These are phyloP conservation scores for Hypomyces perniciosus DNA, from an alignment of 2,329 filamentous ascomycete genomes.

Conservation along the genomic window DNA sequence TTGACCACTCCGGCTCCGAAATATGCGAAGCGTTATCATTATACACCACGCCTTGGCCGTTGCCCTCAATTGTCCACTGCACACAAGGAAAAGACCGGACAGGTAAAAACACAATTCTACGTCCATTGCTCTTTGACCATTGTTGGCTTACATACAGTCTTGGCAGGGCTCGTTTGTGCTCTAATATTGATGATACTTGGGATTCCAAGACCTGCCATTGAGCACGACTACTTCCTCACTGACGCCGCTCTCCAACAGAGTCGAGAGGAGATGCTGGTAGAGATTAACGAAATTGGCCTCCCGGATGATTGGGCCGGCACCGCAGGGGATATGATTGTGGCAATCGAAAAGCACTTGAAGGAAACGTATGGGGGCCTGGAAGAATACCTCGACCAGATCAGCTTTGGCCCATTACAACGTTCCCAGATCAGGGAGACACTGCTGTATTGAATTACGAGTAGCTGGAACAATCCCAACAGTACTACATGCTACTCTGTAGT, in stretches of 20 bases:
- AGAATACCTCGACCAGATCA: conserved; percentile 59
- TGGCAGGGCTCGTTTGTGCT: conserved; percentile 59
- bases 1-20: conserved; percentile 61
- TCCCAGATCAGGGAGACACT: conserved; percentile 35
- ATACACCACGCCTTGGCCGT: conserved; percentile 31
- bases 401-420: conserved; percentile 44
- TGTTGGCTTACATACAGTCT: background rate
- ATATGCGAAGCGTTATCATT: conserved; percentile 38
- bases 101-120: conserved; percentile 17
- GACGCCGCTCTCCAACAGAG: conserved; percentile 54
- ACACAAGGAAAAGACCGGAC: conserved; percentile 81
- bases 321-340: conserved; percentile 55
- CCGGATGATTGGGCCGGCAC: conserved; percentile 67
- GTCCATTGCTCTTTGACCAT: too few relatives aligned
- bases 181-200: conserved; percentile 60
- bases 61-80: conserved; percentile 71
- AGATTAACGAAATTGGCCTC: conserved; percentile 66
- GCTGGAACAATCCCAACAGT: background rate
- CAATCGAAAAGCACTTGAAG: conserved; percentile 52
- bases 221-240: conserved; percentile 66
- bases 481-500: background rate
- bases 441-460: conserved; percentile 29
- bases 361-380: conserved; percentile 59
- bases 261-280: conserved; percentile 55
- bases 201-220: conserved; percentile 54